Percentiles rank a stretch among this genome's conserved stretches.
These are phyloP conservation scores for Saccharomycopsis microspora DNA, from an alignment of 805 yeast species.

Conservation along the genomic window DNA sequence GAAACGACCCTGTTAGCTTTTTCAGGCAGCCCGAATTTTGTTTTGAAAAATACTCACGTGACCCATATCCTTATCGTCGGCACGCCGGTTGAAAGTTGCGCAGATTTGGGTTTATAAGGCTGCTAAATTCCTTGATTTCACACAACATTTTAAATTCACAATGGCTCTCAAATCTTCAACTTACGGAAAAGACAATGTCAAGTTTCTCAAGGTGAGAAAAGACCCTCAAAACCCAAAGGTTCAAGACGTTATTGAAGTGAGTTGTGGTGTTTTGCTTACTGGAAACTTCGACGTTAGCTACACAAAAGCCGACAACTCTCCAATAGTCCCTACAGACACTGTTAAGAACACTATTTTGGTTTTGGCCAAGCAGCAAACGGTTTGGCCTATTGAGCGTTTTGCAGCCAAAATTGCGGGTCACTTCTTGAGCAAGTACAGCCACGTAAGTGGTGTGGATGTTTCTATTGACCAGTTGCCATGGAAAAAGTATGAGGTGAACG, in stretches of 20 bases:
- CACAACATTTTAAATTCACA: background rate
- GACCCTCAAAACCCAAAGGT: conserved; percentile 59
- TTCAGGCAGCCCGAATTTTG: too few relatives aligned
- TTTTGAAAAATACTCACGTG: too few relatives aligned
- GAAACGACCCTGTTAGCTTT: too few relatives aligned
- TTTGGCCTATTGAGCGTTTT: conserved; percentile 85
- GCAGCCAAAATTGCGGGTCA: conserved; percentile 79
- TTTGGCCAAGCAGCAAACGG: conserved; percentile 72
- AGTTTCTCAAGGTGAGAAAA: conserved; percentile 79
- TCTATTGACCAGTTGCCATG: conserved; percentile 65
- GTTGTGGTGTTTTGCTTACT: conserved; percentile 60
- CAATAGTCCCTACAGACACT: conserved; percentile 91
- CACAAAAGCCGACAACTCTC: conserved; percentile 78
- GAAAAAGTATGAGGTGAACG: conserved; percentile 67
- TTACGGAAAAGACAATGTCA: conserved; percentile 90
- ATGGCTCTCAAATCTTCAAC: conserved; percentile 34
- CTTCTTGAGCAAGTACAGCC: conserved; percentile 65
- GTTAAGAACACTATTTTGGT: conserved; percentile 81
- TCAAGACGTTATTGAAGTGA: conserved; percentile 81
- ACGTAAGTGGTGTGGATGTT: conserved; percentile 62
- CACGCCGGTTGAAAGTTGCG: too few relatives aligned
- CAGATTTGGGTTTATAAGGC: too few relatives aligned
- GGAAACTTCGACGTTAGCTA: conserved; percentile 76
- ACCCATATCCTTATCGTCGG: too few relatives aligned
- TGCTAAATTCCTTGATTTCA: too few relatives aligned